These are phyloP conservation scores for Phytomonas serpens DNA, from an alignment of 208 protist species.

Conservation along the genomic window DNA sequence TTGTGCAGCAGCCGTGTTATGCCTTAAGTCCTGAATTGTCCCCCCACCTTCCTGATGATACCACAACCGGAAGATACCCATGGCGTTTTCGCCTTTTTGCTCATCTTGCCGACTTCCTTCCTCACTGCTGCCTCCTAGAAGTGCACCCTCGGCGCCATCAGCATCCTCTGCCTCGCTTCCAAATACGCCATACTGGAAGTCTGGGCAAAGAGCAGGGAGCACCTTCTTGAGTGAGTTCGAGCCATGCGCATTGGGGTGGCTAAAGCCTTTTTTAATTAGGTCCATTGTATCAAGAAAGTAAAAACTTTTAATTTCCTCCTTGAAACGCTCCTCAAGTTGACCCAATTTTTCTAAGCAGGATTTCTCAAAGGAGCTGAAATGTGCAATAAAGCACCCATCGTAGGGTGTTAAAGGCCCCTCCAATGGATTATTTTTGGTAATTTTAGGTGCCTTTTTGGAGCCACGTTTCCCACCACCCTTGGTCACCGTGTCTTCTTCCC, in stretches of 20 bases:
- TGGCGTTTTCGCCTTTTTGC: slow-evolving; percentile 86
- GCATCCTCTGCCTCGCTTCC: slow-evolving; percentile 27
- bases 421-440: slow-evolving; percentile 29
- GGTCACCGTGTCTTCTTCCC: slow-evolving; percentile 15
- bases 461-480: slow-evolving; percentile 12
- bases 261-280: slow-evolving; percentile 66
- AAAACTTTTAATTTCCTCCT: slow-evolving; percentile 73
- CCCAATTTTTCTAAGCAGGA: slow-evolving; percentile 80
- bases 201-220: slow-evolving; percentile 75
- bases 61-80: slow-evolving; percentile 85
- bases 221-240: slow-evolving; percentile 89
- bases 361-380: slow-evolving; percentile 87
- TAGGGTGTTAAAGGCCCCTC: slow-evolving; percentile 54
- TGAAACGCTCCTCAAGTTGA: slow-evolving; percentile 59
- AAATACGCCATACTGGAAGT: slow-evolving; percentile 85
- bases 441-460: slow-evolving; percentile 24
- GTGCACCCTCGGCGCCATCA: slow-evolving; percentile 6
- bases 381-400: slow-evolving; percentile 83
- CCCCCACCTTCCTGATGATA: slow-evolving; percentile 80
- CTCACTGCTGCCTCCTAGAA: slow-evolving; percentile 1
- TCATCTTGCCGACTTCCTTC: slow-evolving; percentile 18
- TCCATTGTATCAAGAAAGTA: slow-evolving; percentile 87
- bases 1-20: slow-evolving; percentile 8
- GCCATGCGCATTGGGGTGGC: slow-evolving; percentile 76
- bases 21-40: slow-evolving; percentile 64